Base-by-base conservation (phyloP, 1,284 basidiomycete species). In the Cronartium quercuum region DNA sequence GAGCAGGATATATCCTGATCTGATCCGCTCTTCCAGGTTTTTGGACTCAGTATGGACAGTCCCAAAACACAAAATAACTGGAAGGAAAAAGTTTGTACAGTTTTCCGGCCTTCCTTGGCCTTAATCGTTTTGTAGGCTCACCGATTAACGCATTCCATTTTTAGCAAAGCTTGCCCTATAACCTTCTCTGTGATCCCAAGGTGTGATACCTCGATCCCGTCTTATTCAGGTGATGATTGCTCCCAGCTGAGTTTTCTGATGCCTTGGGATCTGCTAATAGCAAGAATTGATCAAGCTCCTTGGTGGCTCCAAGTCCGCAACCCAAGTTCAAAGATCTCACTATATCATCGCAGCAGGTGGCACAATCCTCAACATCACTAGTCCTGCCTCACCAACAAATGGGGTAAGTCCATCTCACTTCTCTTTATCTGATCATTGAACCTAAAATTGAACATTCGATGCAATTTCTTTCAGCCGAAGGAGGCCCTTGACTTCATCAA, bases 151-250 rank as follows among this genome's bases (percentile, higher is more conserved):
- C 34, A 29, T 61, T 7, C 35, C 6, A 44, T 18, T 65, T 58
- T 29, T 51, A 73, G 76, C 66, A 78, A 55, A 75, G 62, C 35
- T 70, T 78, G 12, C 76, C 76, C n/a, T 78, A 78, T 60, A 55
- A 68, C 44, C 66, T 78, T 38, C 77, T 78, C 37, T 78, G 76
- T 63, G 77, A 78, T 34, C 77, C 77, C 18, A 75, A 76, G 41
- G 76, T 77, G 66, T 42, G 76, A 3, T 7, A 58, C 37, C 21
- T 60, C 6, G n/a, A n/a, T 62, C 35, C 40, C 21, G 40, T 24
- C n/a, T 44, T 41, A 12, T 42, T 47, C 1, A 2, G 41, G n/a
- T 21, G 4, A 24, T 40, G 37, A 58, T 44, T 44, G 24, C 3
- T 35, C 4, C 55, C 9, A 60, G 29, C 7, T 9, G 47, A 21